These are phyloP conservation scores for Astrothelium subdiscretum DNA, from an alignment of 495 filamentous ascomycete genomes.

Conservation along the genomic window DNA sequence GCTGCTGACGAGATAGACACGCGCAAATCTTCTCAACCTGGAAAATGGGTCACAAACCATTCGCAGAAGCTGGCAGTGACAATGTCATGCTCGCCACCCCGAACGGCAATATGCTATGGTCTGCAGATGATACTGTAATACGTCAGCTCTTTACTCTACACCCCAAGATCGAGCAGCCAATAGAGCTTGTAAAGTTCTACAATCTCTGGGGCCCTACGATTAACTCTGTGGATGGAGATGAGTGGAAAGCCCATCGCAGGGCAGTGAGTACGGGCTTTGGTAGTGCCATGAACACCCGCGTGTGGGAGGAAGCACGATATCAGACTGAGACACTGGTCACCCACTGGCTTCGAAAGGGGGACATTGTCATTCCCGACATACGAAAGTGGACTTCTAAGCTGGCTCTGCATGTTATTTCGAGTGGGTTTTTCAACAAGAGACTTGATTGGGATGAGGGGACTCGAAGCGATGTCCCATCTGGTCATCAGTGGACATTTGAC, in stretches of 20 bases:
- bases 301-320: constrained; percentile 5
- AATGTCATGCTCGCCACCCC: constrained; percentile 3
- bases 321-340: constrained; percentile 1
- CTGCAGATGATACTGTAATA: not conserved
- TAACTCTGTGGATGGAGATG: constrained; percentile 1
- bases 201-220: constrained; percentile 5
- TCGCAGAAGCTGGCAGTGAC: not conserved
- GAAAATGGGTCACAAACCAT: constrained; percentile 4
- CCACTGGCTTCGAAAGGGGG: not conserved
- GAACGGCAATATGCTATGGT: constrained; percentile 7
- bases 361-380: not conserved
- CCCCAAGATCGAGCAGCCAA: not conserved
- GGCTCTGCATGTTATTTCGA: constrained; percentile 6
- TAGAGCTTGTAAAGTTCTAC: not conserved
- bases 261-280: not conserved
- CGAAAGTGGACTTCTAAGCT: not conserved
- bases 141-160: constrained; percentile 5
- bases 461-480: not conserved
- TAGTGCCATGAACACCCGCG: not conserved
- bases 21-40: constrained; percentile 1
- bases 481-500: not conserved
- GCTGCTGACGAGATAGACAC: not conserved
- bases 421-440: constrained; percentile 4
- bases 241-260: constrained; percentile 6
- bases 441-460: constrained; percentile 4